Evolutionary conservation across 2,329 filamentous ascomycete species (phyloP).

Genomic region (Phyllosticta citrichinensis): DNA sequence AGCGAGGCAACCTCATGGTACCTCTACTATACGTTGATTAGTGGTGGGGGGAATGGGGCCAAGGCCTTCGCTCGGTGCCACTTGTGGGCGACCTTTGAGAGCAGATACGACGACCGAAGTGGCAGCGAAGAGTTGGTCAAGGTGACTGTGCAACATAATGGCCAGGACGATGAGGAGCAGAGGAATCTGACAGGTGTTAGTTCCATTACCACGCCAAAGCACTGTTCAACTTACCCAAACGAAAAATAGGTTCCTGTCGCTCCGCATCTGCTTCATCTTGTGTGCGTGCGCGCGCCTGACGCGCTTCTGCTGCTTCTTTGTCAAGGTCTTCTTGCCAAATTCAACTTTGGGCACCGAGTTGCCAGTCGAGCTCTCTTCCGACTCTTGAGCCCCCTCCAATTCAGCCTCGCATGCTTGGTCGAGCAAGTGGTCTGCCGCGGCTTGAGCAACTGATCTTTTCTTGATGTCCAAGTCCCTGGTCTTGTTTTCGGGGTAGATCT

Average conservation of each 20-base stretch:
- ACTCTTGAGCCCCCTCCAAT: slow-evolving; percentile 41
- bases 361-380: slow-evolving; percentile 15
- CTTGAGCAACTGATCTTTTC: slow-evolving; percentile 47
- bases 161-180: slow-evolving; percentile 39
- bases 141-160: slow-evolving; percentile 42
- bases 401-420: slow-evolving; percentile 47
- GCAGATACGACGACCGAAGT: slow-evolving; percentile 3
- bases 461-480: slow-evolving; percentile 33
- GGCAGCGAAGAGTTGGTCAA: slow-evolving; percentile 34
- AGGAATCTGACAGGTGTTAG: slow-evolving; percentile 23
- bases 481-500: slow-evolving; percentile 54
- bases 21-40: not conserved
- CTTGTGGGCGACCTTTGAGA: not conserved
- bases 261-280: slow-evolving; percentile 39
- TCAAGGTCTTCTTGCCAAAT: slow-evolving; percentile 34
- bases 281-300: slow-evolving; percentile 36
- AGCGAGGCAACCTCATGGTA: not conserved
- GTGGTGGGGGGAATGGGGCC: not conserved
- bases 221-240: slow-evolving; percentile 38
- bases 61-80: not conserved
- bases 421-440: slow-evolving; percentile 48
- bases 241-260: slow-evolving; percentile 44
- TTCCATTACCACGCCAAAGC: not conserved
- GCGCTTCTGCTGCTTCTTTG: slow-evolving; percentile 37
- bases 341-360: slow-evolving; percentile 17